Evolutionary conservation across 345 rosid genomes (phyloP), one percentile per base, ranked within the genome.

Genomic region (Euphorbia peplus): DNA sequence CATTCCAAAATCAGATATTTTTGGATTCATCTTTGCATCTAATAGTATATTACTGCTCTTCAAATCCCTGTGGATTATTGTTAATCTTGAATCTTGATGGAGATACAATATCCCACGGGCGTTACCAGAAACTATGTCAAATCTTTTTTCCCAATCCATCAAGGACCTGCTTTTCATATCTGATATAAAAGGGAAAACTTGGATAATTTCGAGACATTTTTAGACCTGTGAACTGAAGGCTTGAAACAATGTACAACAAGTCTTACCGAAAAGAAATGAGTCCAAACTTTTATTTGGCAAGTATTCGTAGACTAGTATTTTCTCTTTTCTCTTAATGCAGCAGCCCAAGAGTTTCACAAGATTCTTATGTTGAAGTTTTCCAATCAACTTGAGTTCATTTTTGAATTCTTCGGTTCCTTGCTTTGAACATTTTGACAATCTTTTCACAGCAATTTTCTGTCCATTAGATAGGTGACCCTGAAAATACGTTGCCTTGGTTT

Each of bases 21-120:
- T 88, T 0, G 90, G 91, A 14, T 71, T 79, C 84, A 87, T 68
- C 1, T 47, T 67, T 0, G 59, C 70, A 59, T 90, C 93, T 1
- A 88, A 63, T 28, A 90, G 80, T 44, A 88, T 64, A 67, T 86
- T 90, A 67, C 91, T 88, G 1, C 86, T 81, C 64, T 87, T 90
- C 21, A 90, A 68, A 65, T 89, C 96, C 68, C 87, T 79, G 29
- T 89, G 95, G 24, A 89, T 87, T 73, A 89, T 84, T 75, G 84
- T 86, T 14, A 44, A 3, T 44, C n/a, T 4, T 13, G 51, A 47
- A 6, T 47, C 51, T 47, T 47, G n/a, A 47, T 47, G 51, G 16
- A 47, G 51, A 47, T 47, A 47, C 51, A 47, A 47, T 24, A 90
- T 75, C 53, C 95, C 95, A 8, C 89, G 86, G 59, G 89, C 92